Percentiles rank a stretch among this genome's conserved stretches.
phyloP scores from a whole-genome alignment of 2,329 filamentous ascomycete species.

The Botrytis porri region DNA sequence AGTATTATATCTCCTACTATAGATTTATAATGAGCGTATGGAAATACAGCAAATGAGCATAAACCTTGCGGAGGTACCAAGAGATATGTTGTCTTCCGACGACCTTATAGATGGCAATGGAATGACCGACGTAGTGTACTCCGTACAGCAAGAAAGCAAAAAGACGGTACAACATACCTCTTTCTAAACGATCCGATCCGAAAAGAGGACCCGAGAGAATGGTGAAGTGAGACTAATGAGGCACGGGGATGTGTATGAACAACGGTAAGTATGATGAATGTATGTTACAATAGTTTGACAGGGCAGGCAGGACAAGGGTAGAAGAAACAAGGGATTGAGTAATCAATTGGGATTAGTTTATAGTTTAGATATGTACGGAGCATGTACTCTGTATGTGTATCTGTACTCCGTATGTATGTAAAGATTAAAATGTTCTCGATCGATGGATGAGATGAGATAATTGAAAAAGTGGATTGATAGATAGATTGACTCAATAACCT shows the following conservation, averaged over 20 bases:
- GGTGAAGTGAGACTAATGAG: not conserved
- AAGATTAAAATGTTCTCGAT: not conserved
- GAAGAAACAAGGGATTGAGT: not conserved
- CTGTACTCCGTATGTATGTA: not conserved
- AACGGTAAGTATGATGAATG: not conserved
- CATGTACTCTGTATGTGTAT: not conserved
- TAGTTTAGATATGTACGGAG: not conserved
- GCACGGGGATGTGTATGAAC: not conserved
- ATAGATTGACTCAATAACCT: not conserved
- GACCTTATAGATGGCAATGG: not conserved
- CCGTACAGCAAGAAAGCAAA: not conserved
- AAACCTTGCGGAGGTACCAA: not conserved
- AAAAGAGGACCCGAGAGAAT: not conserved
- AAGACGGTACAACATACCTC: slow-evolving; percentile 1
- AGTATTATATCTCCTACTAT: not conserved
- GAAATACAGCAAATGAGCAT: not conserved
- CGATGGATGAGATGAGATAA: not conserved
- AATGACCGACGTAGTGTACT: not conserved
- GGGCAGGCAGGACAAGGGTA: not conserved
- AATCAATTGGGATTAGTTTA: not conserved
- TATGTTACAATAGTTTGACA: slow-evolving; percentile 7
- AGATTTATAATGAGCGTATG: not conserved
- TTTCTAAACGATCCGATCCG: not conserved
- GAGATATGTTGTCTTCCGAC: not conserved
- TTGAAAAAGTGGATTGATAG: not conserved